These are phyloP conservation scores for Wickerhamomyces queroliae DNA, from an alignment of 805 yeast genomes.

Conservation along the genomic window DNA sequence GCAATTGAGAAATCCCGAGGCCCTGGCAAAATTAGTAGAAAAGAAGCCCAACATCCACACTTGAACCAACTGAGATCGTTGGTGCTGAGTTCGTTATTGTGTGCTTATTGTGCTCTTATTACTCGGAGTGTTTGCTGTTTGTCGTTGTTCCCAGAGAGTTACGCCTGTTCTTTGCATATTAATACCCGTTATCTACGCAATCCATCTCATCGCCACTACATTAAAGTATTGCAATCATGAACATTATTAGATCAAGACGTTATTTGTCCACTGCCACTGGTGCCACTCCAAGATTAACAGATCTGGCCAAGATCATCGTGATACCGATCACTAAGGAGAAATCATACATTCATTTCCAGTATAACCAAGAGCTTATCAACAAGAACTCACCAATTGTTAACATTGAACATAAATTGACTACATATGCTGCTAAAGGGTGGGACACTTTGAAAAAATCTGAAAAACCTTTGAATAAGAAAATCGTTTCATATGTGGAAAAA, in stretches of 20 bases:
- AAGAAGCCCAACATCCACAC: too few species aligned
- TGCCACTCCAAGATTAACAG: slow-evolving; percentile 4
- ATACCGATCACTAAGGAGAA: slow-evolving; percentile 64
- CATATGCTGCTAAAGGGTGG: slow-evolving; percentile 59
- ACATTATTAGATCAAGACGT: not conserved
- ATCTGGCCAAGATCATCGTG: slow-evolving; percentile 57
- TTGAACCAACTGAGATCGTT: too few species aligned
- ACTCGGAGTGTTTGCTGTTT: too few species aligned
- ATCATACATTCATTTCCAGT: slow-evolving; percentile 67
- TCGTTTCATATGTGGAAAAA: slow-evolving; percentile 47
- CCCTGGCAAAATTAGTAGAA: too few species aligned
- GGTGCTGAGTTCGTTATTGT: too few species aligned
- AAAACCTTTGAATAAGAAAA: slow-evolving; percentile 46
- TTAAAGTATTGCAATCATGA: not conserved
- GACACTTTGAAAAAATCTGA: slow-evolving; percentile 49
- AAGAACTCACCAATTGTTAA: slow-evolving; percentile 29
- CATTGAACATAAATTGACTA: slow-evolving; percentile 39
- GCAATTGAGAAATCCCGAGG: too few species aligned
- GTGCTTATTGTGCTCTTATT: too few species aligned
- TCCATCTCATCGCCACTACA: not conserved
- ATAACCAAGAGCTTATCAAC: slow-evolving; percentile 30
- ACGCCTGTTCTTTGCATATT: not conserved
- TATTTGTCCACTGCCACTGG: not conserved
- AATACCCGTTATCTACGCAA: not conserved
- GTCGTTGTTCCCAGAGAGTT: too few species aligned